Evolutionary conservation across 2,329 filamentous ascomycete species (phyloP), one percentile per base, ranked within the genome.

Genomic region (Hysterium pulicare): DNA sequence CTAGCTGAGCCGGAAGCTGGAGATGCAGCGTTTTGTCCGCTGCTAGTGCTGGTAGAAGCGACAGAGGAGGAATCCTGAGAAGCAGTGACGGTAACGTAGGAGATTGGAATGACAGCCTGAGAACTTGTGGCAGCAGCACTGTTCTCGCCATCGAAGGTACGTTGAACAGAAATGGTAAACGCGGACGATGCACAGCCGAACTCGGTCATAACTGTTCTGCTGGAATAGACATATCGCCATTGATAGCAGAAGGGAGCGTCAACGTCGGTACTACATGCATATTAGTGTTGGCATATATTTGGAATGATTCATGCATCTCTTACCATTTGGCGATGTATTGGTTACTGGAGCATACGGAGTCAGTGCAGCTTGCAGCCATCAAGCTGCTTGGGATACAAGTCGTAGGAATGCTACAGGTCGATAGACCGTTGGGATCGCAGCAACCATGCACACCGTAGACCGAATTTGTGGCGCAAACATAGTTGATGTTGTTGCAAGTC

Each of bases 381-480:
- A 48, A 48, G 9, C 47, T 52, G 7, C 45, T 52, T 4, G 58
- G 43, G 19, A 66, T 54, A 49, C 64, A 67, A 19, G 60, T 49
- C 8, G 64, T 67, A 5, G 53, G 47, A 13, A 67, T 50, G 7
- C 35, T 53, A 42, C 64, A 67, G 5, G 52, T 21, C 1, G 50
- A 39, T 2, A 59, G 45, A 6, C 48, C 33, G 1, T 41, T 24
- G 1, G 54, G 47, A 33, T 62, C 43, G 46, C 64, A 67, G 50
- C 64, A 67, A 36, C 62, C 62, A 26, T 64, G 61, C 3, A 58
- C 57, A 32, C 55, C 60, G 13, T 53, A 52, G 41, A 44, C 48
- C 5, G 53, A 56, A 42, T 64, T 65, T 37, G 62, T 66, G 23
- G 62, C 62, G 48, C 64, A 67, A 24, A 57, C 49, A 20, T 50